These are phyloP conservation scores for Gyrodon lividus DNA, from an alignment of 768 basidiomycete species.

Conservation along the genomic window DNA sequence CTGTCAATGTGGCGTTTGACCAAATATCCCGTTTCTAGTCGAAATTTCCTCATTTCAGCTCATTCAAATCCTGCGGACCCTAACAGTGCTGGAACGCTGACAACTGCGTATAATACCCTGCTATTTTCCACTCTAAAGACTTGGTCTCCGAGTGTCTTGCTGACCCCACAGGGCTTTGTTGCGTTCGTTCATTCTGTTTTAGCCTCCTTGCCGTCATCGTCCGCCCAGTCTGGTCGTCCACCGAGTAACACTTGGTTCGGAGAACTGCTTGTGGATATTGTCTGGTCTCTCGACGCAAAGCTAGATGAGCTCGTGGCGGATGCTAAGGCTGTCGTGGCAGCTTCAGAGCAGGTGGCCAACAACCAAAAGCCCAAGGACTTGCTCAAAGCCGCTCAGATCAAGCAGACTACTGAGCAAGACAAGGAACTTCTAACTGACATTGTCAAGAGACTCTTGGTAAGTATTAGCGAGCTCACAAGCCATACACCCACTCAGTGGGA, in stretches of 20 bases:
- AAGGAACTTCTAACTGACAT: constrained; percentile 57
- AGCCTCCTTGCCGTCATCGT: constrained; percentile 64
- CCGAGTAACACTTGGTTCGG: constrained; percentile 51
- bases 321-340: constrained; percentile 42
- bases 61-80: constrained; percentile 61
- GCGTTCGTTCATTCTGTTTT: constrained; percentile 66
- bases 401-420: constrained; percentile 58
- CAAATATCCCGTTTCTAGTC: constrained; percentile 40
- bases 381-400: constrained; percentile 41
- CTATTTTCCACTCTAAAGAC: constrained; percentile 56
- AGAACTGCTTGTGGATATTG: constrained; percentile 52
- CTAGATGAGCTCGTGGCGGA: constrained; percentile 70
- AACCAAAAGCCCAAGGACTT: constrained; percentile 32
- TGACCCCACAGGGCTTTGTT: constrained; percentile 53
- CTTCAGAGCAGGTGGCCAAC: constrained; percentile 23
- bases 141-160: constrained; percentile 47
- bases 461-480: constrained; percentile 1
- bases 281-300: constrained; percentile 79
- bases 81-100: constrained; percentile 52
- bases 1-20: constrained; percentile 18
- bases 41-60: constrained; percentile 55
- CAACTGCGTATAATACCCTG: constrained; percentile 69
- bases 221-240: constrained; percentile 35
- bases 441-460: constrained; percentile 61
- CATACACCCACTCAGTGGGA: not conserved